Percentiles rank a stretch among this genome's conserved stretches.
These are phyloP conservation scores for Nakazawaea ernobii DNA, from an alignment of 805 yeast genomes.

Conservation along the genomic window DNA sequence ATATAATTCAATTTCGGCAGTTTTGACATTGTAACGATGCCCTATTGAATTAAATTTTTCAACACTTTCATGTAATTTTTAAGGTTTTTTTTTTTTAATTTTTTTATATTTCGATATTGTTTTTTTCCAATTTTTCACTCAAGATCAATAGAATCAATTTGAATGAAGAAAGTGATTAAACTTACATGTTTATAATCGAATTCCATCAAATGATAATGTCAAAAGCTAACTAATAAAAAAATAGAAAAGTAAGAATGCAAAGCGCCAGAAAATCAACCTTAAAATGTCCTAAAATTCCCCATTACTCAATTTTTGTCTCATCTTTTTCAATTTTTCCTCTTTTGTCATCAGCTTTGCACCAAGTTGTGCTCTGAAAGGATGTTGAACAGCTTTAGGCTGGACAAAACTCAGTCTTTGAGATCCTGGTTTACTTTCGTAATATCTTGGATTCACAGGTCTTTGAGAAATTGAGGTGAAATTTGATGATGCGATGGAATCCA, in stretches of 20 bases:
- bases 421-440: slow-evolving; percentile 10
- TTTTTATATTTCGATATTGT: neutral
- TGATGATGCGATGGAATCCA: slow-evolving; percentile 26
- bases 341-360: neutral
- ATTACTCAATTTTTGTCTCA: slow-evolving; percentile 1
- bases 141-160: too few species aligned
- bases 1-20: slow-evolving; percentile 3
- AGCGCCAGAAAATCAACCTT: neutral
- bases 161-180: too few species aligned
- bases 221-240: too few species aligned
- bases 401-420: neutral
- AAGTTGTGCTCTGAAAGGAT: slow-evolving; percentile 6
- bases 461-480: slow-evolving; percentile 23
- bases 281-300: neutral
- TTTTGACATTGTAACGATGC: neutral
- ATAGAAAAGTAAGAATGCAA: neutral
- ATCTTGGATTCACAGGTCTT: slow-evolving; percentile 21
- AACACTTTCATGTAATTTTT: neutral
- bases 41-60: neutral
- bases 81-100: neutral
- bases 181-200: too few species aligned
- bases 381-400: neutral
- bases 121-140: too few species aligned
- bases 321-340: slow-evolving; percentile 4
- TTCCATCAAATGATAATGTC: too few species aligned